Base-by-base conservation (phyloP, 2,329 filamentous ascomycete genomes). In the Fusarium abutilonis region DNA sequence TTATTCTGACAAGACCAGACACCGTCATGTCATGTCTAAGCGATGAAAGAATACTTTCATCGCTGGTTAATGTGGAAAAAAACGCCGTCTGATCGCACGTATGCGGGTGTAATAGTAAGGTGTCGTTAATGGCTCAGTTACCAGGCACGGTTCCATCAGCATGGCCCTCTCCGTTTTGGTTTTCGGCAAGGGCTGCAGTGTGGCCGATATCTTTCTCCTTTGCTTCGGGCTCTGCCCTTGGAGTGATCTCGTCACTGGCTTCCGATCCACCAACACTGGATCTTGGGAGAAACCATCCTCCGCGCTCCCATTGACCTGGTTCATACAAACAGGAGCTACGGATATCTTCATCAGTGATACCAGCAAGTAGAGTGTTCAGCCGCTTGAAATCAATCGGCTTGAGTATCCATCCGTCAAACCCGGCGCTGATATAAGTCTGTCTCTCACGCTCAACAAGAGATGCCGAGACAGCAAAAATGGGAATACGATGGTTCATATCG, bases 401-500 rank as follows among this genome's bases (percentile, higher is more conserved):
- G 54, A 96, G 78, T 23, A 97, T 93, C 92, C 92, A 96, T 21
- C 90, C 93, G 66, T 96, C 92, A 66, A 96, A 96, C 0, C 93
- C 93, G 7, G 87, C 87, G 40, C 90, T 82, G 39, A 92, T 84
- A 66, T 96, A 97, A 0, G 76, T 83, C 36, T 88, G 80, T 46
- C 79, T 83, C 40, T 93, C 84, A 15, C 81, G 83, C 72, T 96
- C 93, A 2, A 90, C 71, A 2, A 96, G 78, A 1, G 91, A 94
- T 8, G 93, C 92, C 0, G 92, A 96, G 1, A 96, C 92, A 0
- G 92, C 93, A 67, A 97, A 92, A 46, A 96, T 89, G 0, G 93
- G 91, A 3, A 93, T 83, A 29, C 89, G 84, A 21, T 86, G 84
- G 48, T 92, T 90, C 2, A 78, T 72, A 1, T 76, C 70, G 4